These are phyloP conservation scores for Delphinella strobiligena DNA, from an alignment of 2,329 filamentous ascomycete species.

Conservation along the genomic window DNA sequence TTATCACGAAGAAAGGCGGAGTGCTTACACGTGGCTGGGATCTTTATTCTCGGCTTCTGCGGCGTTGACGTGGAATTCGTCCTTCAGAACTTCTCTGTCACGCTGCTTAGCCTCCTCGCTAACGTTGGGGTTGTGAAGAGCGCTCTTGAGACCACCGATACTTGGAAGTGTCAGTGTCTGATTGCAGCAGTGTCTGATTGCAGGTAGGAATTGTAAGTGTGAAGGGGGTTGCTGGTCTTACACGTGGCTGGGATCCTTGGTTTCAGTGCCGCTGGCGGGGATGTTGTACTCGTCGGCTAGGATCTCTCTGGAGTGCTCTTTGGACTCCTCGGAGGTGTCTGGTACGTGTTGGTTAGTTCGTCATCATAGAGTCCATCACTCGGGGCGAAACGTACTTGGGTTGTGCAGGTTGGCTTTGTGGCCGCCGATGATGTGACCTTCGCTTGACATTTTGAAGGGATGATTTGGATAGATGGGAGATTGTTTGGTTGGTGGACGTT, in stretches of 20 bases:
- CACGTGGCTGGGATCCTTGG: no score
- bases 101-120: constrained; percentile 45
- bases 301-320: constrained; percentile 42
- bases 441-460: no score
- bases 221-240: no score
- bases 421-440: constrained; percentile 24
- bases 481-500: no score
- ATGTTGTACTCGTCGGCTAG: constrained; percentile 40
- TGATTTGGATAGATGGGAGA: no score
- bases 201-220: neutral
- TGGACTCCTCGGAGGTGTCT: constrained; percentile 42
- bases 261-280: no score
- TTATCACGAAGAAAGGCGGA: no score
- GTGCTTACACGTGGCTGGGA: no score
- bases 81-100: constrained; percentile 38
- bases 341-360: constrained; percentile 7
- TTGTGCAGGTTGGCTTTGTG: constrained; percentile 49
- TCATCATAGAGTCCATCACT: no score
- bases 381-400: constrained; percentile 35
- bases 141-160: constrained; percentile 21
- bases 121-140: constrained; percentile 45
- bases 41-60: no score
- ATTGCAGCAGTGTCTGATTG: neutral
- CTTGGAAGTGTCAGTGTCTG: constrained; percentile 2
- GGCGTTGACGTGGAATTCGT: no score